These are phyloP conservation scores for Lodderomyces jiufengensis DNA, from an alignment of 1,139 yeast species.

Conservation along the genomic window DNA sequence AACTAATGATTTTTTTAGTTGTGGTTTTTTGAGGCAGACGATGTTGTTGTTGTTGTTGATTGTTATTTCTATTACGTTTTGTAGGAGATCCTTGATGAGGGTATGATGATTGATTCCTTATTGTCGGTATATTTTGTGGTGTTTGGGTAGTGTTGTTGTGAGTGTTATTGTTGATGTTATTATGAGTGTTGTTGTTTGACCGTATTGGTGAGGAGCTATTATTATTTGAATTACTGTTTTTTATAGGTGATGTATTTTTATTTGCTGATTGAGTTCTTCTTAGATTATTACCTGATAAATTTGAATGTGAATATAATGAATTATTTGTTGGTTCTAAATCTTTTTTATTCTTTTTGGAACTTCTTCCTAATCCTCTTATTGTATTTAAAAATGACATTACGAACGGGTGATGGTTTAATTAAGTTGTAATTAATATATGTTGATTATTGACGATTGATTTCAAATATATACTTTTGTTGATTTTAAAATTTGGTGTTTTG, in stretches of 20 bases:
- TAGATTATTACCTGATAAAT: slow-evolving; percentile 30
- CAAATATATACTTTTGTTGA: too few relatives aligned
- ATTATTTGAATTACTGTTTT: slow-evolving; percentile 30
- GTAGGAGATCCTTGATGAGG: slow-evolving; percentile 25
- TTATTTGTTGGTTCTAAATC: slow-evolving; percentile 34
- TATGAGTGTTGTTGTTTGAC: slow-evolving; percentile 1
- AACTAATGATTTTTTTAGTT: slow-evolving; percentile 1
- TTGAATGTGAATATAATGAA: slow-evolving; percentile 30
- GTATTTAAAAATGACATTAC: slow-evolving; percentile 45
- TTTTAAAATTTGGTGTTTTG: slow-evolving; percentile 2
- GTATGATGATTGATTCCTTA: slow-evolving; percentile 2
- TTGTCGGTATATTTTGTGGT: slow-evolving; percentile 3
- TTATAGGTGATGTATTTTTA: slow-evolving; percentile 19
- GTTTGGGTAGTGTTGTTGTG: slow-evolving; percentile 1
- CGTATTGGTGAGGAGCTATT: slow-evolving; percentile 11
- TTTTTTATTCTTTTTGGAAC: slow-evolving; percentile 52
- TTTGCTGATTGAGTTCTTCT: slow-evolving; percentile 38
- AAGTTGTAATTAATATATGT: too few relatives aligned
- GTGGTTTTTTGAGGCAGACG: slow-evolving; percentile 11
- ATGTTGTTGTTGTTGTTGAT: slow-evolving; percentile 13
- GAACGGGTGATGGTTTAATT: background rate
- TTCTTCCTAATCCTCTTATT: slow-evolving; percentile 61
- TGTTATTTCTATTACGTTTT: slow-evolving; percentile 23
- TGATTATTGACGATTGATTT: too few relatives aligned
- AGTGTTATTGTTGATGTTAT: slow-evolving; percentile 1